phyloP scores from a whole-genome alignment of 371 early-diverging fungal species.

The Choanephora cucurbitarum region DNA sequence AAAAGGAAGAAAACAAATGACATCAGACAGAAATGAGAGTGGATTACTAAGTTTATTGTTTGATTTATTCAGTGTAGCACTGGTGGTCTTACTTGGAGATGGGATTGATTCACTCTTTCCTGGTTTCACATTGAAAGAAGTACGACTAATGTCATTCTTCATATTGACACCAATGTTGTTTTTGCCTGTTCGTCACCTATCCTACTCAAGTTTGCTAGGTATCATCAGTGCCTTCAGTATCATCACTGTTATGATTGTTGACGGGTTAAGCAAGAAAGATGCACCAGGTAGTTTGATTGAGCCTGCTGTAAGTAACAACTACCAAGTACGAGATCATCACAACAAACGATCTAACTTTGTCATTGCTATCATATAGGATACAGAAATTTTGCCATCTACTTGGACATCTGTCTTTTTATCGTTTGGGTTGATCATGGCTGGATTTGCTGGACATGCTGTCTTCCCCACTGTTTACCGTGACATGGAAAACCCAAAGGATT shows the following conservation, averaged over 20 bases:
- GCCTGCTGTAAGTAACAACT: conserved; percentile 46
- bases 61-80: conserved; percentile 23
- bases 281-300: conserved; percentile 64
- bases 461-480: conserved; percentile 52
- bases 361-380: conserved; percentile 30
- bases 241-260: conserved; percentile 42
- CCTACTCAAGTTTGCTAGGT: conserved; percentile 54
- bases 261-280: conserved; percentile 50
- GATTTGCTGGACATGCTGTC: conserved; percentile 52
- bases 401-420: conserved; percentile 38
- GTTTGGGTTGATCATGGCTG: conserved; percentile 51
- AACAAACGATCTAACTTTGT: neutral
- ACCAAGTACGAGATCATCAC: neutral
- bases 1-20: neutral
- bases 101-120: conserved; percentile 48
- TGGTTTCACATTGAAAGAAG: conserved; percentile 23
- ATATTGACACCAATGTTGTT: conserved; percentile 52
- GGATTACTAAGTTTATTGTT: neutral
- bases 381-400: conserved; percentile 35
- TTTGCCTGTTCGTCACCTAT: conserved; percentile 50
- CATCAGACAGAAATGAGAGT: neutral
- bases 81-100: conserved; percentile 48
- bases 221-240: conserved; percentile 51
- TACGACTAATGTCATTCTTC: conserved; percentile 39
- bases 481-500: conserved; percentile 49